Base-by-base conservation (phyloP, 805 yeast species). In the Lachancea sp. region DNA sequence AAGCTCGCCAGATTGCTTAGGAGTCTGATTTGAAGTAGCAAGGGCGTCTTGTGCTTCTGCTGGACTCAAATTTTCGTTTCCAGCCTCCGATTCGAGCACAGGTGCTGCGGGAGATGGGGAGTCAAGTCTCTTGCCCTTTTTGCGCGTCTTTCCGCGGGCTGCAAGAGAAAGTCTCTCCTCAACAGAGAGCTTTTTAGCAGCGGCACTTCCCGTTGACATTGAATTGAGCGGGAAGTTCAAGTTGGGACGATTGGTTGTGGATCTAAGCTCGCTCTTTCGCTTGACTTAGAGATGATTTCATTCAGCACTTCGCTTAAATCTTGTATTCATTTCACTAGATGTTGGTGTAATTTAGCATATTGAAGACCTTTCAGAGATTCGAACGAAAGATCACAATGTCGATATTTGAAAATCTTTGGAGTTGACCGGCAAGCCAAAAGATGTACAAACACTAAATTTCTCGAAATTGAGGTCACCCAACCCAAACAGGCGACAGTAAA, bases 91-190 rank as follows among this genome's bases (percentile, higher is more conserved):
- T 3, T 38, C 41, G 12, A 9, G 25, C 19, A 19, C 6, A n/a
- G 41, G 13, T 27, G 16, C 13, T 9, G 16, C 22, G 2, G 31
- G 37, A 13, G 31, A 19, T 20, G 43, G 43, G 16, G 60, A 40
- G 10, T 59, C 52, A 2, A 46, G 49, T 48, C 55, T 62, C 45
- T 51, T 57, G 45, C 49, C 56, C 56, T 40, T 60, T 47, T 53
- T 63, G 48, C 55, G 57, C 38, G 59, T 56, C 32, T 67, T 67
- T 36, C 65, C 56, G 50, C 76, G 72, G 6, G 95, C 88, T 1
- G 96, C 96, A 49, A 80, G 64, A 1, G 93, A 95, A 42, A 90
- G 70, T 49, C 97, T 72, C 56, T 90, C 96, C 56, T 87, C 95
- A 53, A 91, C 70, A 0, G 95, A 81, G 16, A 86, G 66, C 50